Base-by-base conservation (phyloP, 2,329 filamentous ascomycete genomes). In the Diaporthe aspalathi region DNA sequence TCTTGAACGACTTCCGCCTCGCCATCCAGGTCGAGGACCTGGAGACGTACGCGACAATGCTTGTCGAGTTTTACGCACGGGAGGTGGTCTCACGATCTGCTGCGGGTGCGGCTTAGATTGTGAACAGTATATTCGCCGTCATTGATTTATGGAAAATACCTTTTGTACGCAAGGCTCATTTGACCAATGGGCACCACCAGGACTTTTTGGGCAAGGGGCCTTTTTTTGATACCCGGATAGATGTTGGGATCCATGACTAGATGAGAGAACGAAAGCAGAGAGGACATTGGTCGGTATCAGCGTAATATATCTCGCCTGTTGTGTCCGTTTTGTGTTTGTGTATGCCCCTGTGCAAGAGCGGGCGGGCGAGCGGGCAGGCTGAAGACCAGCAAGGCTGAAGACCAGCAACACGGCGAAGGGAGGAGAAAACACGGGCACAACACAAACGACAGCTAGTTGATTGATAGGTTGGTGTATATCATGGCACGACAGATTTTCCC, bases 21-120 rank as follows among this genome's bases (percentile, higher is more conserved):
- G 94, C 94, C 2, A 92, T 99, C 12, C 93, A 95, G 0, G 92
- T 98, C 17, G 96, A 98, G 83, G 95, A 98, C 78, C 89, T 99
- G 72, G 96, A 99, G 81, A 94, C 94, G 0, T 99, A 99, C 77
- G 96, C 94, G 6, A 99, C 96, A 1, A 98, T 98, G 95, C 86
- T 99, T 16, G 96, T 99, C 20, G 95, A 98, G 78, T 99, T 98
- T 78, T 99, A 98, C 78, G 95, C 94, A 0, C 88, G 95, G 68
- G 96, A 99, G 80, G 92, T 98, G 20, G 89, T 97, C 32, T 81
- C 81, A 7, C 82, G 83, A 70, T 78, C 50, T 8, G 54, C 49
- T 20, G 38, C 65, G 5, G 72, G 50, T 24, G 35, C 54, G 54
- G 54, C 54, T 35, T 60, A 60, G 62, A 54, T 70, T 50, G 50